These are phyloP conservation scores for Leccinum solheimii DNA, from an alignment of 1,284 basidiomycete species.

Conservation along the genomic window DNA sequence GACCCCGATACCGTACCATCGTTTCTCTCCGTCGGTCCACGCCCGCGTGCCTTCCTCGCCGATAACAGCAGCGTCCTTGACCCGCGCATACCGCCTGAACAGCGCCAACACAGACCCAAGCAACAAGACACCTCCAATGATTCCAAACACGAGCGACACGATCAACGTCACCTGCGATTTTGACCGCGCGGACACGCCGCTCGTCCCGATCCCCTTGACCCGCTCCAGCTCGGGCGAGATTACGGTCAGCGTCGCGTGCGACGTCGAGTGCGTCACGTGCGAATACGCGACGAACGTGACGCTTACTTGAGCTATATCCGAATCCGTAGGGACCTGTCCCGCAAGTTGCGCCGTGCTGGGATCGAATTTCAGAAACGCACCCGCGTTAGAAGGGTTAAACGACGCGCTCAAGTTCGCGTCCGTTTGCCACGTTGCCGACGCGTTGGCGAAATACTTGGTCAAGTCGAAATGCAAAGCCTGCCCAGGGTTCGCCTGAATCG, in stretches of 20 bases:
- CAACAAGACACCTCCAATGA: conserved; percentile 58
- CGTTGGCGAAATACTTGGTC: conserved; percentile 51
- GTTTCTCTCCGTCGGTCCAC: conserved; percentile 62
- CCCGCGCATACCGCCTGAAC: conserved; percentile 53
- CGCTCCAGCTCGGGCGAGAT: conserved; percentile 42
- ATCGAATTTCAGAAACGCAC: conserved; percentile 53
- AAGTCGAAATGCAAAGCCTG: conserved; percentile 51
- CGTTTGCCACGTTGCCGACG: conserved; percentile 27
- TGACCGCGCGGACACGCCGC: conserved; percentile 39
- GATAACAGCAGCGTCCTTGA: conserved; percentile 57
- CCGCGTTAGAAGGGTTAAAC: conserved; percentile 49
- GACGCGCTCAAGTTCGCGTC: conserved; percentile 53
- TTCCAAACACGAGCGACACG: conserved; percentile 60
- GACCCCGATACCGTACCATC: conserved; percentile 62
- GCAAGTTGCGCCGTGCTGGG: conserved; percentile 43
- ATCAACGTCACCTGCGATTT: conserved; percentile 55
- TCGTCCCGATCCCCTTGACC: conserved; percentile 27
- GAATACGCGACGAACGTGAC: conserved; percentile 69
- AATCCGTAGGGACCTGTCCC: conserved; percentile 54
- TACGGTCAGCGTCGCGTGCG: conserved; percentile 60
- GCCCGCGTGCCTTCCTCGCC: conserved; percentile 56
- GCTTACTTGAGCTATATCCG: conserved; percentile 38
- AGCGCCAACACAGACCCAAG: conserved; percentile 56
- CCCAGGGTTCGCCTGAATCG: conserved; percentile 51
- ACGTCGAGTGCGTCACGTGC: conserved; percentile 65